Evolutionary conservation across 129 eudicot species (phyloP).

Genomic region (Lonicera japonica): DNA sequence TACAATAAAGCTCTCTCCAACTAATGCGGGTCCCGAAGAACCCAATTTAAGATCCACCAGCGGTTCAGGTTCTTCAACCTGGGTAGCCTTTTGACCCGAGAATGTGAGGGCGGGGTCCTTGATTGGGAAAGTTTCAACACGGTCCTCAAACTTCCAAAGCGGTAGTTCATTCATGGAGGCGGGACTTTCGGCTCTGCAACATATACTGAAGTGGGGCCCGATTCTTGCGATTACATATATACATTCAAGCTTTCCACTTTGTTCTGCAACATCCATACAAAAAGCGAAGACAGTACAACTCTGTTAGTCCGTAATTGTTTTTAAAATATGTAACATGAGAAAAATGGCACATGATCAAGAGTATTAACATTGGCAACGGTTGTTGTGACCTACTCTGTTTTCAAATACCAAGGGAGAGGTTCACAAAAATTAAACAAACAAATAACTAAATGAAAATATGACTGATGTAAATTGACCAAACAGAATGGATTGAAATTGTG

Average conservation of each 20-base stretch:
- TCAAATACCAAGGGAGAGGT: no score
- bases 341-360: no score
- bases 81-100: slow-evolving; percentile 89
- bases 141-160: slow-evolving; percentile 94
- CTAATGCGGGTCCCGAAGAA: slow-evolving; percentile 79
- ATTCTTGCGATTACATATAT: slow-evolving; percentile 77
- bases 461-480: no score
- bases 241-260: slow-evolving; percentile 97
- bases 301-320: background rate
- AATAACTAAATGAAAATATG: no score
- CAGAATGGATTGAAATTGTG: no score
- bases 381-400: no score
- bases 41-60: slow-evolving; percentile 68
- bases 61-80: slow-evolving; percentile 95
- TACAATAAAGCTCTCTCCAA: slow-evolving; percentile 76
- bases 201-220: slow-evolving; percentile 77
- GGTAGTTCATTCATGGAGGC: slow-evolving; percentile 89
- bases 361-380: no score
- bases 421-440: no score
- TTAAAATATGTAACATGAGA: no score
- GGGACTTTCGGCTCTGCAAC: slow-evolving; percentile 98
- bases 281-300: background rate
- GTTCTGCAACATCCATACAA: slow-evolving; percentile 51
- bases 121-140: slow-evolving; percentile 75
- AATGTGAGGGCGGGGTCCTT: slow-evolving; percentile 84